Base-by-base conservation (phyloP, 169 alveolate genomes). In the Cryptosporidium sp. region DNA sequence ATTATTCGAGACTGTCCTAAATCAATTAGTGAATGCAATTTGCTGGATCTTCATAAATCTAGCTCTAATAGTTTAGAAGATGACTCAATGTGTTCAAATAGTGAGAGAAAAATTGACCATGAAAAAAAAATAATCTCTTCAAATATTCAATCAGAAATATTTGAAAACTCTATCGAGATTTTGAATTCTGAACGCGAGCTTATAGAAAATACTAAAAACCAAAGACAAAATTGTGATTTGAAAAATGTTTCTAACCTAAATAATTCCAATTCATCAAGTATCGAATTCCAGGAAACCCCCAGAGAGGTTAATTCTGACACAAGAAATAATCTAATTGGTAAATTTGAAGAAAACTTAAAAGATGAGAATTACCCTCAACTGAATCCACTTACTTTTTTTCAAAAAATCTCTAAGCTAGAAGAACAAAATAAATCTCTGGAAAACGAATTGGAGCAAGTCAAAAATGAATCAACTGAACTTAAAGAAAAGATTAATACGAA, bases 301-400 rank as follows among this genome's bases (percentile, higher is more conserved):
- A 35, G 3, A 55, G 35, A 55, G 8, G 37, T 23, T 1, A 55
- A 55, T 55, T 26, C 37, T 6, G 37, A 55, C 14, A 0, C 12
- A 8, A 26, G 37, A 55, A 55, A 55, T 55, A 7, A 55, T 26
- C 23, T 5, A 23, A n/a, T 2, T 4, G 10, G 18, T 9, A 21
- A 26, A 55, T 55, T n/a, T 43, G 84, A 73, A 10, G 51, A 55
- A 33, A 26, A 31, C 18, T 14, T 37, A 16, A 71, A 71, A 26
- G 7, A 2, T 45, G 70, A 71, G 31, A 59, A 50, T 71, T 51
- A 31, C 48, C 18, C 71, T 10, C 43, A 3, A 51, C 55, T 31
- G 16, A 55, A 73, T 58, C 86, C 86, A 23, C 51, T 73, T 16
- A 48, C 71, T 8, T 21, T 73, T n/a, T 73, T 73, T 48, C 89